phyloP scores from a whole-genome alignment of 2,329 filamentous ascomycete species.

The Ceratocystiopsis minuta region DNA sequence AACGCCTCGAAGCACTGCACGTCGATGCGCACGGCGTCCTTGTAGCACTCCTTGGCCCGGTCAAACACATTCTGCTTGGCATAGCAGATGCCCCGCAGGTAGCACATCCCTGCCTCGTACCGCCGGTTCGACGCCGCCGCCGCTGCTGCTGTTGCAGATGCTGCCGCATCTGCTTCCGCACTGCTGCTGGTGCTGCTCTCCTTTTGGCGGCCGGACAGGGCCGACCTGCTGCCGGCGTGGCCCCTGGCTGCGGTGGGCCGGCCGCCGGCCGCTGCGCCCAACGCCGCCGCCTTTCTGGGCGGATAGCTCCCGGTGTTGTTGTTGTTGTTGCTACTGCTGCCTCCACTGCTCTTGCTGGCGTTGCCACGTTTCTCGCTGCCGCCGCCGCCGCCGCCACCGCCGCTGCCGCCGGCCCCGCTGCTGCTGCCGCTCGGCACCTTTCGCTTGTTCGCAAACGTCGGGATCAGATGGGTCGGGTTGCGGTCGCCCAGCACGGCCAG shows the following conservation, averaged over 20 bases:
- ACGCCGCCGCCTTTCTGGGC: neutral
- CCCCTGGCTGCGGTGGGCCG: neutral
- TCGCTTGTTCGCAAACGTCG: slow-evolving; percentile 42
- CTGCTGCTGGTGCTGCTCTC: slow-evolving; percentile 2
- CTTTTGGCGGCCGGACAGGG: slow-evolving; percentile 9
- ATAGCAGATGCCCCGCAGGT: slow-evolving; percentile 80
- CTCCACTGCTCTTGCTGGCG: slow-evolving; percentile 8
- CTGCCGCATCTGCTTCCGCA: neutral
- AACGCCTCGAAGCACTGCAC: slow-evolving; percentile 98
- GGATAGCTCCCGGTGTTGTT: too few relatives aligned
- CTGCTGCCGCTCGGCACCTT: slow-evolving; percentile 34
- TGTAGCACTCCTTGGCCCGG: slow-evolving; percentile 94
- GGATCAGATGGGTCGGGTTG: slow-evolving; percentile 78
- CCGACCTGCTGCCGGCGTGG: slow-evolving; percentile 6
- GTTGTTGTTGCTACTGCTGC: slow-evolving; percentile 11
- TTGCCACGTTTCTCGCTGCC: too few relatives aligned
- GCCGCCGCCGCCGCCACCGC: slow-evolving; percentile 1
- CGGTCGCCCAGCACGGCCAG: slow-evolving; percentile 74
- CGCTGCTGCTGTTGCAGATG: slow-evolving; percentile 1
- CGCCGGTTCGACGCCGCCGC: slow-evolving; percentile 39
- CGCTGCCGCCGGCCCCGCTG: slow-evolving; percentile 5
- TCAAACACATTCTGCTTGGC: slow-evolving; percentile 97
- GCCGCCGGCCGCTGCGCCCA: neutral
- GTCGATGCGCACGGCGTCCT: slow-evolving; percentile 89
- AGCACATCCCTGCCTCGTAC: slow-evolving; percentile 96